Conservation (phyloP, 2,329 filamentous ascomycete species). For the Neocucurbitaria cava region DNA sequence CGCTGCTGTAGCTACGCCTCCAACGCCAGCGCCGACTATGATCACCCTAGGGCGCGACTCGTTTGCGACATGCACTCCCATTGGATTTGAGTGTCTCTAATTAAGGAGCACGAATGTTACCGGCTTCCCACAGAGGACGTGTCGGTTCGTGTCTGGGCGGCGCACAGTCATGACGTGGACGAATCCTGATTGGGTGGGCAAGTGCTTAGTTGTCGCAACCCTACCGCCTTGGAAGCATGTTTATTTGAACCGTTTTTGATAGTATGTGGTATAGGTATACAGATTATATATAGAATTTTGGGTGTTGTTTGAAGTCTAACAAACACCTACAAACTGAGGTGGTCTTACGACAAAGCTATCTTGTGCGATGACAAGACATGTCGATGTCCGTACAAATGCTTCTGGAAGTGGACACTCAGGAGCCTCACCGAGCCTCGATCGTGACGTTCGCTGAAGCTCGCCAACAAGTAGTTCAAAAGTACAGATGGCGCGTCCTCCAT, state of each 20-base stretch:
- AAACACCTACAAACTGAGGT: too few relatives aligned
- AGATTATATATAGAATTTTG: too few relatives aligned
- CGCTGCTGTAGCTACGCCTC: slow-evolving; percentile 74
- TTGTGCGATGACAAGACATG: too few relatives aligned
- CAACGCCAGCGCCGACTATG: slow-evolving; percentile 69
- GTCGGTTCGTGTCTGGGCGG: not conserved
- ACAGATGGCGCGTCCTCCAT: not conserved
- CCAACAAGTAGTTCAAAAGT: not conserved
- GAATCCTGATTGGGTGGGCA: not conserved
- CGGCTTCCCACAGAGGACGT: not conserved
- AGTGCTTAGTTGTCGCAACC: not conserved
- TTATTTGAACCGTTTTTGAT: too few relatives aligned
- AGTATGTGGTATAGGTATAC: too few relatives aligned
- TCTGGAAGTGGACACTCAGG: too few relatives aligned
- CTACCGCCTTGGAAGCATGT: not conserved
- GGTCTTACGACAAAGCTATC: too few relatives aligned
- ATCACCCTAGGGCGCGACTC: slow-evolving; percentile 34
- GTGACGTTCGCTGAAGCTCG: not conserved
- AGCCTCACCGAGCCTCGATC: too few relatives aligned
- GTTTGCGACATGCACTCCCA: slow-evolving; percentile 15
- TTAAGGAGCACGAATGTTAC: slow-evolving; percentile 2
- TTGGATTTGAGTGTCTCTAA: not conserved
- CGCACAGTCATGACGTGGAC: slow-evolving; percentile 24
- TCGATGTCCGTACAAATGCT: too few relatives aligned
- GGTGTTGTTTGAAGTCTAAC: too few relatives aligned